Base-by-base conservation (phyloP, 1,284 basidiomycete genomes). In the Cryptococcus sp. region DNA sequence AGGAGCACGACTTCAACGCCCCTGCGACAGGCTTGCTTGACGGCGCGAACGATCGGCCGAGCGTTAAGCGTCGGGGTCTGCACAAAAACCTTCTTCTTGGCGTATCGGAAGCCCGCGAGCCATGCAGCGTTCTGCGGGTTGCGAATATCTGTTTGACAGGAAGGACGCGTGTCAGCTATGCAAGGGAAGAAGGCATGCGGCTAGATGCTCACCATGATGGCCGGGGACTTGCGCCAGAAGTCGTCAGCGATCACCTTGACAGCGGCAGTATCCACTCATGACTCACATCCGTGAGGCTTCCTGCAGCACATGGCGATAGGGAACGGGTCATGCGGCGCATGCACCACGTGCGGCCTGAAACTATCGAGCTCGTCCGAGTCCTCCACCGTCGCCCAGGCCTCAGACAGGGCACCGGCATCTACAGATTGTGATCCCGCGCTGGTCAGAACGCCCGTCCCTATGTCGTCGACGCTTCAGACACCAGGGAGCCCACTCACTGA, bases 31-130 rank as follows among this genome's bases (percentile, higher is more conserved):
- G 87, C 84, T 55, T 84, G 82, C 61, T 88, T 79, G 53, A 86
- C 80, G 7, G 83, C 85, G 33, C 84, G 80, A 35, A 87, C 82
- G 35, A 87, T 82, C 0, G 87, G 87, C 8, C 78, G 78, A 0
- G 87, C 86, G 62, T 90, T 90, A 59, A 89, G 82, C 13, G 87
- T 88, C 1, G 88, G 88, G 0, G 85, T 84, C 79, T 88, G 86
- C 78, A 90, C 85, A 72, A 90, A 88, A n/a, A 89, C 81, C 59
- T 80, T 83, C 64, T 81, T 80, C 70, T 83, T 76, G 13, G 88
- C 87, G 62, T 86, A 84, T 48, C 83, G 79, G 68, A 88, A 81
- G 0, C 82, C 87, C 8, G 86, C 84, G 28, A 89, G 80, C 87
- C 87, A 89, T 2, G 87, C 87, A 1, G 83, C 83, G 57, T 87